These are phyloP conservation scores for Pharnaceum exiguum DNA, from an alignment of 148 eudicot species.

Conservation along the genomic window DNA sequence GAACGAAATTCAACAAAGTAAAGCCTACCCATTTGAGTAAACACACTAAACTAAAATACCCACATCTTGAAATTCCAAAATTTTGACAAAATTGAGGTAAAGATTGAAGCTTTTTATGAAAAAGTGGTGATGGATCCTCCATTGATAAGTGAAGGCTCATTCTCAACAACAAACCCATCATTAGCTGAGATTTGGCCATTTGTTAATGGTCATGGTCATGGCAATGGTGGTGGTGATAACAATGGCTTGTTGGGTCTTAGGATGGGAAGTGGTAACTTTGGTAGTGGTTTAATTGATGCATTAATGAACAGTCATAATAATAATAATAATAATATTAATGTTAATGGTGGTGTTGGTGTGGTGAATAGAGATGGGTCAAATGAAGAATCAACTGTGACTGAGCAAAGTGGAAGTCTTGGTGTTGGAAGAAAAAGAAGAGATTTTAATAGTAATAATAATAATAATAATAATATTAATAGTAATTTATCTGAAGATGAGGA, in stretches of 20 bases:
- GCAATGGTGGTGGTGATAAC: constrained; percentile 20
- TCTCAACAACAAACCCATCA: constrained; percentile 68
- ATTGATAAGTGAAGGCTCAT: constrained; percentile 63
- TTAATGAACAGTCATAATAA: constrained; percentile 23
- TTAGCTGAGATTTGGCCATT: constrained; percentile 79
- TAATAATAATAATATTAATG: no score
- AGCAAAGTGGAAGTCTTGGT: constrained; percentile 52
- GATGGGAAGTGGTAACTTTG: constrained; percentile 46
- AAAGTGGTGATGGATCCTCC: constrained; percentile 71
- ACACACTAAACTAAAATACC: constrained; percentile 17
- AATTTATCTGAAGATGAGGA: constrained; percentile 44
- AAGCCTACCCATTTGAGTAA: constrained; percentile 14
- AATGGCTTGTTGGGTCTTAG: constrained; percentile 50
- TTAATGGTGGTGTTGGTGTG: not conserved
- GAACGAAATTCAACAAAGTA: constrained; percentile 8
- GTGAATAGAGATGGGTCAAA: constrained; percentile 38
- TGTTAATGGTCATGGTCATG: constrained; percentile 23
- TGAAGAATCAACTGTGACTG: constrained; percentile 77
- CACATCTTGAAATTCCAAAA: constrained; percentile 12
- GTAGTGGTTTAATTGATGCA: constrained; percentile 25
- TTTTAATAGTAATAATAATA: no score
- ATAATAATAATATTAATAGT: no score
- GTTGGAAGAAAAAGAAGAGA: constrained; percentile 47
- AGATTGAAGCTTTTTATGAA: not conserved
- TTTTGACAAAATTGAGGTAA: constrained; percentile 7